phyloP scores from a whole-genome alignment of 2,329 filamentous ascomycete species.

The Ophiosphaerella narmari region DNA sequence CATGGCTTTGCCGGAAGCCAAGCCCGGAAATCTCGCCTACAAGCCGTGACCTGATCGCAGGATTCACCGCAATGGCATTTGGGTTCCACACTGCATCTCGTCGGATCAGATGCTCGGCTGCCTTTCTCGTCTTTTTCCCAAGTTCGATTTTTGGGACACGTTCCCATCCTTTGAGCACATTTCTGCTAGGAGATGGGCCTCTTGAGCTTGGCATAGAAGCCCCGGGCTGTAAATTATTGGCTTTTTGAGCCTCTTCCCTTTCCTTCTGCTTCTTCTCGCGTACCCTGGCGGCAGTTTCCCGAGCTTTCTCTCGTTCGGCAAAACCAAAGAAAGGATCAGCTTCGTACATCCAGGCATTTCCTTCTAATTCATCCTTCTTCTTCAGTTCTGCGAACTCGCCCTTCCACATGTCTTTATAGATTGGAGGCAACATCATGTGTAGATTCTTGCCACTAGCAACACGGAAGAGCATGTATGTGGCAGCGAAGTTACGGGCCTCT shows the following conservation, averaged over 20 bases:
- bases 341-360: constrained; percentile 86
- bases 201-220: constrained; percentile 33
- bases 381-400: constrained; percentile 82
- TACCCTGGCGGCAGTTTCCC: constrained; percentile 77
- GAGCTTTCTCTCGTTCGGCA: constrained; percentile 78
- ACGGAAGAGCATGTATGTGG: constrained; percentile 86
- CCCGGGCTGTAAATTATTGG: constrained; percentile 55
- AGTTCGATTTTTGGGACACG: constrained; percentile 90
- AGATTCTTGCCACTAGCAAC: constrained; percentile 96
- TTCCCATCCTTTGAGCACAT: constrained; percentile 74
- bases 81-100: constrained; percentile 86
- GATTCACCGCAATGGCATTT: constrained; percentile 69
- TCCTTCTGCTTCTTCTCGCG: constrained; percentile 65
- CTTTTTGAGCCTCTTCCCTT: constrained; percentile 64
- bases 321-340: constrained; percentile 88
- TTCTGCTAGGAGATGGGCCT: constrained; percentile 42
- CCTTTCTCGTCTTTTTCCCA: constrained; percentile 76
- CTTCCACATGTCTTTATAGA: constrained; percentile 90
- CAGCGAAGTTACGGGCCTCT: constrained; percentile 91
- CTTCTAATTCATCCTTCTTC: constrained; percentile 76
- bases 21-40: constrained; percentile 76
- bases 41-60: constrained; percentile 61
- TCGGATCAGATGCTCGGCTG: constrained; percentile 80
- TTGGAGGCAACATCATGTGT: constrained; percentile 90
- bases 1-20: constrained; percentile 86